Base-by-base conservation (phyloP, 192 early-diverging fungal genomes). In the Coemansia sp. region DNA sequence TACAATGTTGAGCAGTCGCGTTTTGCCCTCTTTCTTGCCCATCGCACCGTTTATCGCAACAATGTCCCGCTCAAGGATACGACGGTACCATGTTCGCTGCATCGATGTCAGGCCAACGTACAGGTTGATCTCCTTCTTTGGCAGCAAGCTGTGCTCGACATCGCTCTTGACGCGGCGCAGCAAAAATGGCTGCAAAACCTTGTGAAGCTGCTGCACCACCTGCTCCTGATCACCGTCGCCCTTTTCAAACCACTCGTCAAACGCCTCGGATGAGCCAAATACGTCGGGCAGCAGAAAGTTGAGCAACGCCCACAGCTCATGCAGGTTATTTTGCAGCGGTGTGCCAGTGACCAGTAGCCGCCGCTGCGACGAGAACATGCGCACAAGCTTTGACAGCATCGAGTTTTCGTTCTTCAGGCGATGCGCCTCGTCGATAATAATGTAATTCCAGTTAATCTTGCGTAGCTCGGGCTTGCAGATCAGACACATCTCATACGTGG, bases 211-310 rank as follows among this genome's bases (percentile, higher is more conserved):
- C 43, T 76, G 69, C 27, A 91, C 87, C 12, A 89, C 82, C 53
- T 84, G 80, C 60, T 89, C 83, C 60, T 86, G 84, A 29, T 79
- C 76, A 56, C 69, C 59, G 5, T 79, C 76, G 38, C 64, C 76
- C 69, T 69, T 73, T 29, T 81, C 67, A 74, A 99, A 97, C 97
- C 97, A 99, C 41, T 88, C 81, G 69, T 97, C 93, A 77, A 99
- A 99, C 49, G 93, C 94, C 23, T 94, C 93, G 0, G 93, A 86
- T 2, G 91, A 93, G 63, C 89, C 90, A 84, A 99, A 97, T 23
- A 99, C 91, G 69, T 99, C 97, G 3, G 97, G 97, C 25, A 99
- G 77, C 72, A 99, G 73, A 69, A 99, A 99, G 76, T 99, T 97
- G 8, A 99, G 85, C 60, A 99, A 79, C 14, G 95, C 94, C 97